Evolutionary conservation across 2,329 filamentous ascomycete genomes (phyloP), one percentile per base, ranked within the genome.

Genomic region (Myotisia sp.): DNA sequence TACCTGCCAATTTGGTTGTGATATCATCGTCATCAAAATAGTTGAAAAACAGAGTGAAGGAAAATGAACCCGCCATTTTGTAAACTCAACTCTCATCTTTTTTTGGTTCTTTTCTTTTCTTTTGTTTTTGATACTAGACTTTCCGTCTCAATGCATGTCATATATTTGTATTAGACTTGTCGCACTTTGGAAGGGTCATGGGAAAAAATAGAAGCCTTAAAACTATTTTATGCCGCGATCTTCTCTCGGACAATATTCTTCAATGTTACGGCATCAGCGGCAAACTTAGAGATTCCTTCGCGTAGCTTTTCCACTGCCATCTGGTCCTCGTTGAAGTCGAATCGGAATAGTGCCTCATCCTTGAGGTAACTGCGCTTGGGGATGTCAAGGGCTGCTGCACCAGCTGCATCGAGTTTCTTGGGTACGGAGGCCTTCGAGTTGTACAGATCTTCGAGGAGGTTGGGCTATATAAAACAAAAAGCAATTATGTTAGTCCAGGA

Each of bases 231-330:
- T 19, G 57, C 60, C 52, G 66, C 53, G 51, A 95, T 71, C 82
- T 94, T 95, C 65, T 75, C 63, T 71, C 79, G 79, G 55, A 98
- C 71, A 54, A 92, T 86, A 45, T 74, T 72, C 80, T 95, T 95
- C 52, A 98, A 77, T 40, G 84, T 92, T 47, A 86, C 67, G 48
- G 90, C 86, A 56, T 98, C 90, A 49, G 90, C 90, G 39, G 90
- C 87, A 56, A 98, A 98, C 70, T 94, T 94, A 72, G 83, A 92
- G 71, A 98, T 98, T 65, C 90, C 90, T 68, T 98, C 90, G 43
- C 86, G 82, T 51, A 98, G 77, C 80, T 98, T 98, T 79, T 95
- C 86, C 47, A 92, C 84, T 44, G 83, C 90, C 90, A 98, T 98
- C 63, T 87, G 80, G 56, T 98, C 85, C 74, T 98, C 90, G 74